Base-by-base conservation (phyloP, 2,329 filamentous ascomycete genomes). In the Cytospora paraplurivora region DNA sequence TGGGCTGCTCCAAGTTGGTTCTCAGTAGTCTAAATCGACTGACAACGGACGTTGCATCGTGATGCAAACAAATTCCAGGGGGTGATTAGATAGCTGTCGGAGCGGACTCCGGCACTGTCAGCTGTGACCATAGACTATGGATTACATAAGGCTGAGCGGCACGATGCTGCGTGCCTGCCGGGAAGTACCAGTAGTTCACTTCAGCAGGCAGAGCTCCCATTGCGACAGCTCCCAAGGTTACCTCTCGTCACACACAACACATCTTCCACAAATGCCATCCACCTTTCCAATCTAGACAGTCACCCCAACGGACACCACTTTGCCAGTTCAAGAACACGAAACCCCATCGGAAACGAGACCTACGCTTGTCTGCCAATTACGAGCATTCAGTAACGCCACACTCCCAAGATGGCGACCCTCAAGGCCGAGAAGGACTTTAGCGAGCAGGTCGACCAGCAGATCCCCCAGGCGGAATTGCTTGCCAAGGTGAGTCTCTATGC, bases 361-460 rank as follows among this genome's bases (percentile, higher is more conserved):
- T 21, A n/a, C 21, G 17, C 13, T 7, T 7, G n/a, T 27, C 7
- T 19, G 27, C 15, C 13, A 38, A 17, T 37, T 37, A 15, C 32
- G 38, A 19, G 35, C 33, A 37, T 38, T 13, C 33, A 21, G 35
- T 32, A 19, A 38, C 49, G n/a, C 21, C 50, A 56, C 44, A 27
- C 58, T 27, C 51, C 72, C 77, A 84, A 69, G 75, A 96, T 96
- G 93, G 90, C 93, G 73, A 91, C 85, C 73, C 79, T 95, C 78
- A 96, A 96, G 86, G 92, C 94, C 74, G 95, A 99, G 84, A 97
- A 96, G 89, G 95, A 99, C 88, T 97, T 91, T 86, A 90, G 91
- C 75, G 96, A 97, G 81, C 93, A 98, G 79, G 92, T 92, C 73
- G 93, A 98, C 83, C 87, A 90, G 80, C 87, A 92, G 79, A 88